Base-by-base conservation (phyloP, 2,329 filamentous ascomycete genomes). In the Zalaria sp. region DNA sequence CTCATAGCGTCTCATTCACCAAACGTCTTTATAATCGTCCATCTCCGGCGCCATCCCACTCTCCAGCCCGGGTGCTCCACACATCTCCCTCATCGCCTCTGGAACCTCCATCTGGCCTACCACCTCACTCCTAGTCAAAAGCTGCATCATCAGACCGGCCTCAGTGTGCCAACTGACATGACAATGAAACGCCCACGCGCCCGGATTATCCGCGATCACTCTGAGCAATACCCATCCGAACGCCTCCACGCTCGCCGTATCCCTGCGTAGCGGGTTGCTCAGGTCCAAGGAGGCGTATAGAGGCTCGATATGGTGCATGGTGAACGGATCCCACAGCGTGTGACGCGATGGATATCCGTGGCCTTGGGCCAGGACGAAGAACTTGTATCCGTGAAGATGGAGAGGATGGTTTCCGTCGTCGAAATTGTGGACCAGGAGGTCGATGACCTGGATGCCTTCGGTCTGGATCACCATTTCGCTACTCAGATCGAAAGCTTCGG, bases 151-250 rank as follows among this genome's bases (percentile, higher is more conserved):
- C 61, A 77, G 65, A 1, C 74, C 73, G 1, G 72, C 68, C 48
- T 75, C 72, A 0, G 66, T 63, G 50, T 78, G 74, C 74, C 74
- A 78, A 0, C 64, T 60, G 44, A 75, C 68, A 48, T 77, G 73
- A 48, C 73, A 77, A 52, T 77, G 73, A 25, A 77, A 66, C 0
- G 69, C 63, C 73, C 74, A 77, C 2, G 72, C 48, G 1, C 74
- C 74, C 0, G 73, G 67, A 50, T 76, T 77, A 45, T 77, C 72
- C 0, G 73, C 64, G 3, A 73, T 60, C 9, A 77, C 66, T 42
- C 73, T 59, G 8, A 78, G 53, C n/a, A 72, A 50, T 2, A 66
- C 59, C 72, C 71, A 77, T 0, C 69, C 71, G 40, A 69, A 75
- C 0, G 65, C 67, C 50, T 74, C 69, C 0, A 72, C 61, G 0